A percentile compares a stretch with the other conserved stretches of the same genome.
Conservation (phyloP, 345 rosid genomes). For the Limnanthes douglasii region DNA sequence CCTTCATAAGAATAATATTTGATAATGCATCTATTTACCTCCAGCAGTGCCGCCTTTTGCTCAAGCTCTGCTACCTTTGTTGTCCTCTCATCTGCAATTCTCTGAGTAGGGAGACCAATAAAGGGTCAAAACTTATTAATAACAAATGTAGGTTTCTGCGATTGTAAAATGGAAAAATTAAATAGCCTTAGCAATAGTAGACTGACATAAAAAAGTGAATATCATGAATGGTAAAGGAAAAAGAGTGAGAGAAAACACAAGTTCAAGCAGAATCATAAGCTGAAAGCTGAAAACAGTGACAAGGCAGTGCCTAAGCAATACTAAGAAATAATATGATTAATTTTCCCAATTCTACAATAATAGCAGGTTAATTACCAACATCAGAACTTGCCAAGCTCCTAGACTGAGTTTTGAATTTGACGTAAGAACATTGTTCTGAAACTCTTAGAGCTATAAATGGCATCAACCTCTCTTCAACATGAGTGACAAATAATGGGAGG, state of each 20-base stretch:
- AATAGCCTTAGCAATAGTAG: no score
- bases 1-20: slow-evolving; percentile 2
- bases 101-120: no score
- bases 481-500: slow-evolving; percentile 4
- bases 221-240: no score
- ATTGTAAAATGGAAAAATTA: no score
- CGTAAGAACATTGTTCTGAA: background rate
- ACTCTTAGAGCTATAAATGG: background rate
- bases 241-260: slow-evolving; percentile 4
- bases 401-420: background rate
- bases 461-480: background rate
- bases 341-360: background rate
- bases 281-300: background rate
- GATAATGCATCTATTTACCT: slow-evolving; percentile 32
- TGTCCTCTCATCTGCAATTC: slow-evolving; percentile 88
- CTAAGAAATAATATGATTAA: background rate
- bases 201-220: no score
- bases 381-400: background rate
- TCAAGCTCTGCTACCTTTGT: slow-evolving; percentile 79
- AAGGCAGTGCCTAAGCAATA: background rate
- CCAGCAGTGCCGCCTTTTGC: slow-evolving; percentile 85
- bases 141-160: no score
- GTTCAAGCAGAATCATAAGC: slow-evolving; percentile 6
- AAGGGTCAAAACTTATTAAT: no score
- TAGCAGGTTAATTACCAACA: background rate